These are phyloP conservation scores for Penicillium angulare DNA, from an alignment of 495 filamentous ascomycete species.

Conservation along the genomic window DNA sequence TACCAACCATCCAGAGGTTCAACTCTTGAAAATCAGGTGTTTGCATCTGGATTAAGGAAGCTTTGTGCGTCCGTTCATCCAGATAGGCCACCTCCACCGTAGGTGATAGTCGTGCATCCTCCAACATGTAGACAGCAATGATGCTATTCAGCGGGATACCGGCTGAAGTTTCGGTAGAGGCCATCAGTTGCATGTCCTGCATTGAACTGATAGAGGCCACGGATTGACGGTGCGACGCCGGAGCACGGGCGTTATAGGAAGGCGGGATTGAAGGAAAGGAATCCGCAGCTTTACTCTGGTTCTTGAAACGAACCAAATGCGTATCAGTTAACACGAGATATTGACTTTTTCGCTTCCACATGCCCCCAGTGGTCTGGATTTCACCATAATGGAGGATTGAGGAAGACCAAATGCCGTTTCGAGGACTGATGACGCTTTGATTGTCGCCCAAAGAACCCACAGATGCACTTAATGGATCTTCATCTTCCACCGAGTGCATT, in stretches of 20 bases:
- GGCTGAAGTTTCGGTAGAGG: constrained; percentile 45
- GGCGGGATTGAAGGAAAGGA: constrained; percentile 54
- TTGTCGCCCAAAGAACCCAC: constrained; percentile 34
- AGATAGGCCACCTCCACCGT: constrained; percentile 75
- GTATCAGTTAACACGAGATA: constrained; percentile 89
- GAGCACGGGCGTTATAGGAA: constrained; percentile 36
- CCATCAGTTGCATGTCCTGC: constrained; percentile 57
- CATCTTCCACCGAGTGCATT: constrained; percentile 49
- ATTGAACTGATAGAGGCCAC: constrained; percentile 59
- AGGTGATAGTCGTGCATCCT: constrained; percentile 74
- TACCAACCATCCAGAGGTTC: constrained; percentile 70
- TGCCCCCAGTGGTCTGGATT: constrained; percentile 73
- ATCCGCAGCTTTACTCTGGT: constrained; percentile 66
- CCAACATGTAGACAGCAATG: constrained; percentile 74
- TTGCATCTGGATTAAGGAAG: constrained; percentile 64
- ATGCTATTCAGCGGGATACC: constrained; percentile 70
- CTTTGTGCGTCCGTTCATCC: constrained; percentile 66
- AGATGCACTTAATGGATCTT: constrained; percentile 41
- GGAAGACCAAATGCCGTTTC: constrained; percentile 39
- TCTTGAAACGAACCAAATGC: constrained; percentile 80
- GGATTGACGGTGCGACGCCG: constrained; percentile 49
- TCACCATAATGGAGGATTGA: constrained; percentile 67
- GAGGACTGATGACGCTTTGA: constrained; percentile 25
- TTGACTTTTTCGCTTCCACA: constrained; percentile 83
- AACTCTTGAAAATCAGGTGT: constrained; percentile 71